Base-by-base conservation (phyloP, 371 early-diverging fungal species). In the Saksenaea vasiformis region DNA sequence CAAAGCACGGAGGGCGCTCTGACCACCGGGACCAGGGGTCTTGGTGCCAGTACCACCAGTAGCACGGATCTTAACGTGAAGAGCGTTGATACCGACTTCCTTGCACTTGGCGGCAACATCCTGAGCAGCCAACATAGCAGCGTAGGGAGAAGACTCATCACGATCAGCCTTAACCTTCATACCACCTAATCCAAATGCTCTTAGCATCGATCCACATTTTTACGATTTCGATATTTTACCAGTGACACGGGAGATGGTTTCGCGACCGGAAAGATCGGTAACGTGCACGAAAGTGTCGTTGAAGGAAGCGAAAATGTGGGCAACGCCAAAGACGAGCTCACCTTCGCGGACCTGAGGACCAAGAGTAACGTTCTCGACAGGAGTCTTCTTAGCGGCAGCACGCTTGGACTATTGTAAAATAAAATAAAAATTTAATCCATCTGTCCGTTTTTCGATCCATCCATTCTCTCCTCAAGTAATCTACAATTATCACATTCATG, bases 131-230 rank as follows among this genome's bases (percentile, higher is more conserved):
- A 99, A 92, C 99, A 99, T 99, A 71, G 99, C 99, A 66, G 99
- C 99, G 87, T 99, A 99, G 73, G 99, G 98, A 61, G 99, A 98
- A 56, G 99, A 96, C 84, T 99, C 99, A 86, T 99, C 99, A 88
- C 99, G 98, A 86, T 99, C 99, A 71, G 99, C 97, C 93, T 99
- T 99, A 76, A 99, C 99, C 90, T 97, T 99, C 99, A 99, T 99
- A 79, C 99, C 99, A 91, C 96, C 94, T 93, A 71, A 31, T 31
- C 7, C 31, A 31, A 31, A 31, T 31, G 31, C 31, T 31, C 31
- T 31, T 31, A 31, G 31, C 28, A 55, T 37, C 39, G 15, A 63
- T 51, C 51, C 26, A 60, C 15, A 51, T n/a, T n/a, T n/a, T n/a
- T 10, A 24, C 19, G 9, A 41, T 8, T 41, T 36, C 17, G 28